Conservation (phyloP, 1,284 basidiomycete genomes). For the Trametes hirsuta region DNA sequence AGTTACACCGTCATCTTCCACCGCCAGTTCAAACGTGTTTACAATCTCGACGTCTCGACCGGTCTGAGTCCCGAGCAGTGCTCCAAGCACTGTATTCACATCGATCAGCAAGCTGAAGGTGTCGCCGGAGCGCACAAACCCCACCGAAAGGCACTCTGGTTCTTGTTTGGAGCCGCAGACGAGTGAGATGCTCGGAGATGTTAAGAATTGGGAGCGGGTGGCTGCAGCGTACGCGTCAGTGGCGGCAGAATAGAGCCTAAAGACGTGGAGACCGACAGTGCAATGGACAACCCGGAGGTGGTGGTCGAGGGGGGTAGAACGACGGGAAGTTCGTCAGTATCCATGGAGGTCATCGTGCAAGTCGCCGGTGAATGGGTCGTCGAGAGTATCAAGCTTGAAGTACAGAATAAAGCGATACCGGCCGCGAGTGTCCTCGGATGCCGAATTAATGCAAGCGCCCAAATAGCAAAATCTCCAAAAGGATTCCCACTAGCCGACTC, state of each 20-base stretch:
- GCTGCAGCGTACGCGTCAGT: conserved; percentile 44
- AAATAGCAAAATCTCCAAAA: neutral
- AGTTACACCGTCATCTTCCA: conserved; percentile 53
- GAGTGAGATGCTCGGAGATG: conserved; percentile 93
- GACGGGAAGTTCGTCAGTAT: conserved; percentile 74
- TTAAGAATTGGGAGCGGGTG: conserved; percentile 97
- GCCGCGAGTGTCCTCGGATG: neutral
- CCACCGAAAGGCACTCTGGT: conserved; percentile 66
- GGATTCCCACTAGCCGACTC: conserved; percentile 52
- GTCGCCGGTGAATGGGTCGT: neutral
- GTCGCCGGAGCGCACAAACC: conserved; percentile 21
- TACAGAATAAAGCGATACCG: neutral
- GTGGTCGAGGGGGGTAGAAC: conserved; percentile 65
- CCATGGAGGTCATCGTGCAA: conserved; percentile 67
- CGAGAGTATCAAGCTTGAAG: no score
- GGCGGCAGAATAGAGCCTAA: neutral
- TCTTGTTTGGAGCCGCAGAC: conserved; percentile 76
- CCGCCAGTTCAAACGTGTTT: conserved; percentile 91
- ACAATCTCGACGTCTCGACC: conserved; percentile 96
- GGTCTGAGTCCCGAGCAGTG: conserved; percentile 91
- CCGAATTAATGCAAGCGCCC: neutral
- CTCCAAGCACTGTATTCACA: conserved; percentile 76
- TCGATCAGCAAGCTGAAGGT: neutral
- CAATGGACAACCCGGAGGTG: conserved; percentile 69
- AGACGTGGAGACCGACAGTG: conserved; percentile 54